Base-by-base conservation (phyloP, 192 early-diverging fungal genomes). In the Jimgerdemannia flammicorona region DNA sequence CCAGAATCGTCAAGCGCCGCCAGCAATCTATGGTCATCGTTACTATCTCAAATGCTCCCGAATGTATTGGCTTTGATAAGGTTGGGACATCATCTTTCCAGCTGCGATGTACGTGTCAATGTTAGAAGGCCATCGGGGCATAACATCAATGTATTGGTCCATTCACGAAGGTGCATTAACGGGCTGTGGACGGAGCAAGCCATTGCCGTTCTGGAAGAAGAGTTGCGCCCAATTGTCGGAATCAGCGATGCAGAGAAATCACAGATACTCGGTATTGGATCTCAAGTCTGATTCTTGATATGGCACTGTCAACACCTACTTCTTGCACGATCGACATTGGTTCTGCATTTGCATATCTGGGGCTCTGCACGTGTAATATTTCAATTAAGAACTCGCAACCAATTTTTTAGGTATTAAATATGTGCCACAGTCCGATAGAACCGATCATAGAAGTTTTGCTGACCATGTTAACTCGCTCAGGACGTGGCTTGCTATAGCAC, bases 231-330 rank as follows among this genome's bases (percentile, higher is more conserved):
- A 9, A 41, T 68, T 41, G 7, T 68, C 7, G 29, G 19, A 9
- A 68, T 68, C 8, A 68, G 67, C 67, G 67, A 68, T 18, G 19
- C 67, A 10, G 67, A 68, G 40, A 68, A 41, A 19, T 7, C 67
- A 1, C 40, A 40, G 29, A 68, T 68, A 20, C 19, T 68, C 18
- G 67, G 67, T 68, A 68, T 14, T 9, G 0, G 40, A 59, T 59
- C 14, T 59, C 14, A 59, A 6, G 49, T 59, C 2, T 59, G 6
- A 14, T 6, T 59, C 49, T 59, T 59, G 14, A 10, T 59, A 14
- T 59, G 8, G 14, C 6, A 14, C 2, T 6, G 49, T 14, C 6
- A 59, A 59, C 8, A 0, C 49, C 14, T 59, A 6, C 14, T 59
- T 59, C 14, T 59, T 59, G 49, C 49, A 59, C 14, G 6, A 59